Base-by-base conservation (phyloP, 148 eudicot species). In the Heliosperma pusillum region DNA sequence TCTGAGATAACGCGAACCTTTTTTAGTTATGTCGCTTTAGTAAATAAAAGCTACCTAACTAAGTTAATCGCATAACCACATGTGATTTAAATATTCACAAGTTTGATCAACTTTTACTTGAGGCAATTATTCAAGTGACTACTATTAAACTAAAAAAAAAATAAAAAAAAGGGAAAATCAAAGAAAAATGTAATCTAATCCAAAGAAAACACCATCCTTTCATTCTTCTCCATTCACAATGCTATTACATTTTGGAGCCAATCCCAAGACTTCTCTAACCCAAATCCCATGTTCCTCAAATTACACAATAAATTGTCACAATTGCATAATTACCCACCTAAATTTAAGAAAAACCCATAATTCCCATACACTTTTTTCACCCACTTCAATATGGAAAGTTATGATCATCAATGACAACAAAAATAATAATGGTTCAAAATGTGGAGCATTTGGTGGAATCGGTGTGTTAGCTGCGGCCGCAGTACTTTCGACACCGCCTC, bases 381-480 rank as follows among this genome's bases (percentile, higher is more conserved):
- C 63, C 64, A 12, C 76, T 53, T 59, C 74, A 76, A 1, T 40
- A 56, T 66, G 78, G 56, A 56, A 62, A 26, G 27, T 27, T 22
- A 21, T 61, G 29, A 63, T 4, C 72, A 24, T 44, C 1, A 57
- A 40, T 24, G 66, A 16, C 22, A 76, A 50, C 33, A 58, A 67
- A 19, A 70, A 44, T 52, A 57, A 66, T 10, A 70, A 44, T 27
- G 60, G 24, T 8, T 40, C 72, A 68, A 80, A 15, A 27, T 71
- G 60, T 1, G 50, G 56, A 57, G 76, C 79, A 8, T 63, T 80
- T 36, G 66, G 66, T n/a, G 77, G 71, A 21, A 72, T 81, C 2
- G 84, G 80, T 17, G 57, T 79, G 53, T 33, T 79, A 17, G 87
- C 87, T 2, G 84, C 82, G 2, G 81, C 83, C n/a, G 78, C 69